These are phyloP conservation scores for Fusarium penzigii DNA, from an alignment of 2,329 filamentous ascomycete species.

Conservation along the genomic window DNA sequence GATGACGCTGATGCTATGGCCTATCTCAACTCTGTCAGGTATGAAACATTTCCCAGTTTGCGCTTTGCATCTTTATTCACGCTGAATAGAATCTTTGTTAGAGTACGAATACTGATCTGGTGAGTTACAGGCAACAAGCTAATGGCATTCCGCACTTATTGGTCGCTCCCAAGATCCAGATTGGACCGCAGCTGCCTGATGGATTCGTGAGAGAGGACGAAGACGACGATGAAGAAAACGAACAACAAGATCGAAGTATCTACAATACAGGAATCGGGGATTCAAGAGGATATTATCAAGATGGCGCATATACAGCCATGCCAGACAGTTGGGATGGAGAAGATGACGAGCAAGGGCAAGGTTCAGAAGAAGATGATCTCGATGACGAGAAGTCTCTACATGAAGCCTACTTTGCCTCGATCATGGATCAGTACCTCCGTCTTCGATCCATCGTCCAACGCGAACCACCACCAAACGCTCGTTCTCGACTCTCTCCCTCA, in stretches of 20 bases:
- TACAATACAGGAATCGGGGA: slow-evolving; percentile 54
- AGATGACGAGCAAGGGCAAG: slow-evolving; percentile 30
- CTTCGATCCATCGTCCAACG: slow-evolving; percentile 64
- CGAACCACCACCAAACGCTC: slow-evolving; percentile 52
- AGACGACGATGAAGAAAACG: slow-evolving; percentile 29
- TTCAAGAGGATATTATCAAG: slow-evolving; percentile 67
- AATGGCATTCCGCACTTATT: slow-evolving; percentile 71
- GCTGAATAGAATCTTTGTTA: slow-evolving; percentile 12
- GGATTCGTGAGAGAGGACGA: slow-evolving; percentile 31
- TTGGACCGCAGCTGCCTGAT: slow-evolving; percentile 52
- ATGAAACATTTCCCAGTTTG: slow-evolving; percentile 34
- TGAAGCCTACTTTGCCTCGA: slow-evolving; percentile 66
- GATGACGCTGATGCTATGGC: slow-evolving; percentile 68
- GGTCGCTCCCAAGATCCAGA: slow-evolving; percentile 58
- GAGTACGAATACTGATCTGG: slow-evolving; percentile 47
- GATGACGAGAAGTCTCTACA: slow-evolving; percentile 47
- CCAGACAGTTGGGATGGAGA: slow-evolving; percentile 41
- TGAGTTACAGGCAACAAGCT: slow-evolving; percentile 71
- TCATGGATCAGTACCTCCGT: slow-evolving; percentile 64
- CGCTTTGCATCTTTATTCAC: slow-evolving; percentile 23
- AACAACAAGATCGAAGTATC: slow-evolving; percentile 42
- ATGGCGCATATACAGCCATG: slow-evolving; percentile 76
- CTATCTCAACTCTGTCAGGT: slow-evolving; percentile 73
- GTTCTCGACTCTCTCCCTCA: slow-evolving; percentile 53
- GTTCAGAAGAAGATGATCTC: slow-evolving; percentile 22